Conservation (phyloP, 352 stramenopile species). For the Globisporangium rhizosaccharum region DNA sequence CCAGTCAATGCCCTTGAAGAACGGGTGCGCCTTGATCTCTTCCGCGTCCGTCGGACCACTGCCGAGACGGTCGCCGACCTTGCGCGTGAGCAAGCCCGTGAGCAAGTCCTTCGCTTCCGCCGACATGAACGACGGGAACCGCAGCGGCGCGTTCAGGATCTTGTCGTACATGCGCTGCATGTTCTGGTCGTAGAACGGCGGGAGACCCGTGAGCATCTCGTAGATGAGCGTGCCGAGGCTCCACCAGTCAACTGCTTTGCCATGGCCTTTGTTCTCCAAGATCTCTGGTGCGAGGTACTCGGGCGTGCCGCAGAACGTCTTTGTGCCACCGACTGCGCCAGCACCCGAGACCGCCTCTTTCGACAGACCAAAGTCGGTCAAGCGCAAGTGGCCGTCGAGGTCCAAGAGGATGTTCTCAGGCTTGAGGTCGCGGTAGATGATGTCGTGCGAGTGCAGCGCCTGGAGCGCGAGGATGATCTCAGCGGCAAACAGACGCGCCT, state of each 20-base stretch:
- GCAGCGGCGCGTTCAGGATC: constrained; percentile 88
- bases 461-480: constrained; percentile 93
- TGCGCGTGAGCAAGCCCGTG: constrained; percentile 79
- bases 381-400: constrained; percentile 90
- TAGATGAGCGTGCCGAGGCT: constrained; percentile 92
- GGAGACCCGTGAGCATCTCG: constrained; percentile 91
- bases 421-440: constrained; percentile 97
- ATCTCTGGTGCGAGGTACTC: constrained; percentile 95
- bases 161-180: constrained; percentile 94
- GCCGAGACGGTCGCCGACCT: constrained; percentile 84
- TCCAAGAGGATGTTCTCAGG: constrained; percentile 95
- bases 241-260: constrained; percentile 89
- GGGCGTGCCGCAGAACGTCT: constrained; percentile 92
- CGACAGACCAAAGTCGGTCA: constrained; percentile 94
- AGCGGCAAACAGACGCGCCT: constrained; percentile 88
- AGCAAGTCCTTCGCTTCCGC: constrained; percentile 85
- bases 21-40: constrained; percentile 92
- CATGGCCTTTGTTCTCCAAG: constrained; percentile 91
- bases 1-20: constrained; percentile 92
- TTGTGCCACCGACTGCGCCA: constrained; percentile 71
- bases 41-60: constrained; percentile 82
- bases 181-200: constrained; percentile 93
- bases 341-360: constrained; percentile 89
- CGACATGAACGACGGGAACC: constrained; percentile 89
- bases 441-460: constrained; percentile 91